These are phyloP conservation scores for Hypoxylon sp. DNA, from an alignment of 2,329 filamentous ascomycete species.

Conservation along the genomic window DNA sequence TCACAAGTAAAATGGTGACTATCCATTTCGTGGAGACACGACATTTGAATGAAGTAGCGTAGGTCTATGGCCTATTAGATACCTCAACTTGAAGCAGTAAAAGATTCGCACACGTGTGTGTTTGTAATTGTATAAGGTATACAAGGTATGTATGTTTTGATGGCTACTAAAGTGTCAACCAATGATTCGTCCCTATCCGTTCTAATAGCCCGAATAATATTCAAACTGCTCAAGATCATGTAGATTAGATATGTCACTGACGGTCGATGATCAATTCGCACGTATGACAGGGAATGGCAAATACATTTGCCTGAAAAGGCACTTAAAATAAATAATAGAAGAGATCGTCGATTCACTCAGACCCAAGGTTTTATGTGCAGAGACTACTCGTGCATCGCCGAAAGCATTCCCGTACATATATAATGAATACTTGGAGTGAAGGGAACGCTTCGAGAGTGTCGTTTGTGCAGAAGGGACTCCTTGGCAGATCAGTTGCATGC, in stretches of 20 bases:
- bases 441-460: not conserved
- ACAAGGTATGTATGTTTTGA: not conserved
- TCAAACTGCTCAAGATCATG: not conserved
- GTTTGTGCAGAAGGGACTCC: not conserved
- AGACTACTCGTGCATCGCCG: not conserved
- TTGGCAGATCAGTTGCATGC: not conserved
- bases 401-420: not conserved
- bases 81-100: slow-evolving; percentile 15
- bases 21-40: slow-evolving; percentile 29
- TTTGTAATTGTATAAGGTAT: slow-evolving; percentile 5
- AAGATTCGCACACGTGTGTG: slow-evolving; percentile 20
- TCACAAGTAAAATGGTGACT: not conserved
- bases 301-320: no score
- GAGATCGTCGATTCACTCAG: not conserved
- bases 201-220: not conserved
- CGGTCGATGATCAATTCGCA: not conserved
- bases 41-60: slow-evolving; percentile 11
- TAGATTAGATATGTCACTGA: not conserved
- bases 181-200: not conserved
- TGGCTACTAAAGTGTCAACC: not conserved
- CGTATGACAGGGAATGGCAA: not conserved
- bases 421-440: not conserved
- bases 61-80: not conserved
- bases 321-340: no score
- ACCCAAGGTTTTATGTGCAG: not conserved